phyloP scores from a whole-genome alignment of 2,329 filamentous ascomycete genomes.

The Fusarium sp. region DNA sequence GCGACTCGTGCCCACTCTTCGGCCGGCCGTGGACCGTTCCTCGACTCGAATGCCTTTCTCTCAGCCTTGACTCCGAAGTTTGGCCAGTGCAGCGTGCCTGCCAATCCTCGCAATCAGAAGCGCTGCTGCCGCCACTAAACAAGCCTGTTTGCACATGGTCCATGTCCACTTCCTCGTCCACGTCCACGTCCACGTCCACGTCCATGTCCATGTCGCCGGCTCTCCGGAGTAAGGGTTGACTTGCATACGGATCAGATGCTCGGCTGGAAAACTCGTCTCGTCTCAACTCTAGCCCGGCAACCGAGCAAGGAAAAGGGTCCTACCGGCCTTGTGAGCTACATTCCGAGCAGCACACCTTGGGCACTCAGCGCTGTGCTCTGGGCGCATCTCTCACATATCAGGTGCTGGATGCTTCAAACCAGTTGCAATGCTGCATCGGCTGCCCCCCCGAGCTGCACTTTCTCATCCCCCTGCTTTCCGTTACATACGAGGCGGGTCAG shows the following conservation, averaged over 20 bases:
- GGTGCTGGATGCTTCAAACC: slow-evolving; percentile 27
- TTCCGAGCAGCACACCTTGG: neutral
- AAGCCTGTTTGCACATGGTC: slow-evolving; percentile 9
- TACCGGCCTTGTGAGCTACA: neutral
- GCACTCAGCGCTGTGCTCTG: slow-evolving; percentile 1
- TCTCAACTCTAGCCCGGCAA: slow-evolving; percentile 25
- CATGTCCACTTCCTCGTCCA: slow-evolving; percentile 15
- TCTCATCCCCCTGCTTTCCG: slow-evolving; percentile 32
- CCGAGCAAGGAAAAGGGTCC: slow-evolving; percentile 1
- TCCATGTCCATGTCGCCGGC: slow-evolving; percentile 31
- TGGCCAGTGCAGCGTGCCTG: slow-evolving; percentile 1
- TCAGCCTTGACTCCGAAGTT: slow-evolving; percentile 1
- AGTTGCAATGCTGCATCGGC: slow-evolving; percentile 23
- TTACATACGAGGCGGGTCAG: slow-evolving; percentile 41
- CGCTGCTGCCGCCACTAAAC: slow-evolving; percentile 38
- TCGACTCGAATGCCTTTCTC: slow-evolving; percentile 3
- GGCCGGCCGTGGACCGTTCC: slow-evolving; percentile 28
- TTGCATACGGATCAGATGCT: slow-evolving; percentile 26
- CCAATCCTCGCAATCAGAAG: slow-evolving; percentile 29
- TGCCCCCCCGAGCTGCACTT: slow-evolving; percentile 19
- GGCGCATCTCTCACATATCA: slow-evolving; percentile 23
- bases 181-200: slow-evolving; percentile 22
- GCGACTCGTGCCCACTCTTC: slow-evolving; percentile 36
- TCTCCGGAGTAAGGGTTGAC: slow-evolving; percentile 19
- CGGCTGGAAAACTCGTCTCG: slow-evolving; percentile 30